These are phyloP conservation scores for Pestalotiopsis sp. DNA, from an alignment of 2,329 filamentous ascomycete species.

Conservation along the genomic window DNA sequence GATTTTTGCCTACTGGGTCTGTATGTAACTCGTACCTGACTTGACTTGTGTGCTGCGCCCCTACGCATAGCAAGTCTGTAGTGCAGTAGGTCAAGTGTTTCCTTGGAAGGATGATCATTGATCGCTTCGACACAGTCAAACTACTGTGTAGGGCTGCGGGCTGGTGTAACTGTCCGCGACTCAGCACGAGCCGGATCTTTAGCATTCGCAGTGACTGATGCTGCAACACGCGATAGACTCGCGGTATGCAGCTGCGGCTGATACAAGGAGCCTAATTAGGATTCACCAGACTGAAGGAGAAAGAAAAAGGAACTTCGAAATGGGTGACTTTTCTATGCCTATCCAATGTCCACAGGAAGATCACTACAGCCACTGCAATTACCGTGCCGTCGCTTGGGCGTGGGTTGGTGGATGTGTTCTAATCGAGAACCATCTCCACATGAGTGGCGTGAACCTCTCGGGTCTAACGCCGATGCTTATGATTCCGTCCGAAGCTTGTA, in stretches of 20 bases:
- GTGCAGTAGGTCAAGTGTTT: background rate
- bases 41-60: background rate
- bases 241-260: constrained; percentile 1
- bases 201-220: background rate
- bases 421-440: background rate
- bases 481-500: background rate
- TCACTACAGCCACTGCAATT: constrained; percentile 1
- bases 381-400: background rate
- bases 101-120: background rate
- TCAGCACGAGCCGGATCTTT: background rate
- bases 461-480: background rate
- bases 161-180: background rate
- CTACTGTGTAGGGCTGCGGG: background rate
- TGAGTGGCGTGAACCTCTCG: background rate
- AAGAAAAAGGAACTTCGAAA: background rate
- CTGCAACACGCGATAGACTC: background rate
- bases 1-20: background rate
- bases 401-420: background rate
- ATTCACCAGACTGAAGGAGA: background rate
- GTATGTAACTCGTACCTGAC: background rate
- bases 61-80: background rate
- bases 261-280: background rate
- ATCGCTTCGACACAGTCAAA: background rate
- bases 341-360: constrained; percentile 2
- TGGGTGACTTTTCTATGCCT: background rate